Evolutionary conservation across 106 monocot species (phyloP).

Genomic region (Posidonia australis): DNA sequence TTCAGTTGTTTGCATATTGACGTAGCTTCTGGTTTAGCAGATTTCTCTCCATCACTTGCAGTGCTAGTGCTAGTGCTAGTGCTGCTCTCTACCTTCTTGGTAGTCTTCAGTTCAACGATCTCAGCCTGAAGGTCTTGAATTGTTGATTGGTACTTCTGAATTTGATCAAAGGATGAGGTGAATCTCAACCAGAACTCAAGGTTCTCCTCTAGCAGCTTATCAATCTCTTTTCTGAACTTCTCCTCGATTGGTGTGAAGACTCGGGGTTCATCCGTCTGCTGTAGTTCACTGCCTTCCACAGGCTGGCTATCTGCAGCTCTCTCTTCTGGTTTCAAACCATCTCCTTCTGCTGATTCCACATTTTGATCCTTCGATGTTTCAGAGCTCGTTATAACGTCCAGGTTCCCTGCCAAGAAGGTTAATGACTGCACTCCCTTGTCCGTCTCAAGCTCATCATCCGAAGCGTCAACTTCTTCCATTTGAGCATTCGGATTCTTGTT

Average conservation of each 20-base stretch:
- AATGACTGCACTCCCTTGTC: too few species aligned
- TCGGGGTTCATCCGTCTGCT: slow-evolving; percentile 2
- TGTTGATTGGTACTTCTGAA: slow-evolving; percentile 42
- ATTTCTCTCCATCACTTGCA: neutral
- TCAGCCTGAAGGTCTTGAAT: slow-evolving; percentile 38
- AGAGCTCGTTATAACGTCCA: too few species aligned
- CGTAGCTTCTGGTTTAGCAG: slow-evolving; percentile 16
- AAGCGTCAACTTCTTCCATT: too few species aligned
- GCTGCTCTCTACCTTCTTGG: slow-evolving; percentile 11
- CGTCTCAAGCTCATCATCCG: too few species aligned
- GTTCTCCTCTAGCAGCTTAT: slow-evolving; percentile 73
- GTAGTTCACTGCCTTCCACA: neutral
- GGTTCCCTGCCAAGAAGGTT: too few species aligned
- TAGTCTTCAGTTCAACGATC: slow-evolving; percentile 26
- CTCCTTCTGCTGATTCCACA: too few species aligned
- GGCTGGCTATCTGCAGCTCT: neutral
- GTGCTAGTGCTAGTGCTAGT: neutral
- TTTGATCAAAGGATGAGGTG: slow-evolving; percentile 69
- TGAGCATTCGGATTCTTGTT: too few species aligned
- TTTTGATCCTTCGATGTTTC: too few species aligned
- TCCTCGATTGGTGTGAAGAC: slow-evolving; percentile 35
- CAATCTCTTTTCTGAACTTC: slow-evolving; percentile 70
- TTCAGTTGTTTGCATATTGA: slow-evolving; percentile 32
- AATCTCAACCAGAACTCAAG: slow-evolving; percentile 88
- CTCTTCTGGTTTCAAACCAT: neutral